phyloP scores from a whole-genome alignment of 495 filamentous ascomycete species.

The Hamigera avellanea region DNA sequence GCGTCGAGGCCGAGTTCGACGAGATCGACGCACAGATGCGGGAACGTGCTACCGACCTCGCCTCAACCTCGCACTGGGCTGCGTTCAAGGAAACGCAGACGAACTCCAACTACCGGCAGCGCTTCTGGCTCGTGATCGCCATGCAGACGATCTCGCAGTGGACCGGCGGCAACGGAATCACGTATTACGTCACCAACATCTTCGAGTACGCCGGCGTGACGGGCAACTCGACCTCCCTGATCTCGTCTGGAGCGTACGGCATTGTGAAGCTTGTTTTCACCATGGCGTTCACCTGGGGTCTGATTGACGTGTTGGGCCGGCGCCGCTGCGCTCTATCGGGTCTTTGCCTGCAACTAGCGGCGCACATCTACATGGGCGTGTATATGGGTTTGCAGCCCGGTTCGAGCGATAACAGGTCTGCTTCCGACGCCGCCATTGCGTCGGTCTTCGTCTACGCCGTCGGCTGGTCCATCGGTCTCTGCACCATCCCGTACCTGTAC shows the following conservation, averaged over 20 bases:
- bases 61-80: slow-evolving; percentile 24
- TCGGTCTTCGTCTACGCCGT: slow-evolving; percentile 36
- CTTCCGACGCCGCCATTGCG: slow-evolving; percentile 32
- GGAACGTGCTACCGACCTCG: slow-evolving; percentile 14
- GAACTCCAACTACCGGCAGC: slow-evolving; percentile 31
- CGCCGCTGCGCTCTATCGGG: slow-evolving; percentile 26
- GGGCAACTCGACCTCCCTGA: slow-evolving; percentile 17
- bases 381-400: slow-evolving; percentile 31
- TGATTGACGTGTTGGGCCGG: slow-evolving; percentile 34
- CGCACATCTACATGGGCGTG: slow-evolving; percentile 31
- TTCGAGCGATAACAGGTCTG: slow-evolving; percentile 20
- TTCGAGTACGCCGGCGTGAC: slow-evolving; percentile 29
- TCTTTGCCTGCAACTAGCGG: slow-evolving; percentile 24
- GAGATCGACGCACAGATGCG: slow-evolving; percentile 22
- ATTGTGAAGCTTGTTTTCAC: slow-evolving; percentile 36
- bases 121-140: slow-evolving; percentile 33
- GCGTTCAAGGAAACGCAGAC: slow-evolving; percentile 31
- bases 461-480: slow-evolving; percentile 40
- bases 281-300: slow-evolving; percentile 34
- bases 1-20: slow-evolving; percentile 24
- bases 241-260: slow-evolving; percentile 34
- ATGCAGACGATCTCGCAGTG: slow-evolving; percentile 37
- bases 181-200: slow-evolving; percentile 33
- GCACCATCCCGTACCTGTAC: slow-evolving; percentile 37
- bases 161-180: slow-evolving; percentile 38